These are phyloP conservation scores for Paecilomyces variotii DNA, from an alignment of 2,329 filamentous ascomycete species.

Conservation along the genomic window DNA sequence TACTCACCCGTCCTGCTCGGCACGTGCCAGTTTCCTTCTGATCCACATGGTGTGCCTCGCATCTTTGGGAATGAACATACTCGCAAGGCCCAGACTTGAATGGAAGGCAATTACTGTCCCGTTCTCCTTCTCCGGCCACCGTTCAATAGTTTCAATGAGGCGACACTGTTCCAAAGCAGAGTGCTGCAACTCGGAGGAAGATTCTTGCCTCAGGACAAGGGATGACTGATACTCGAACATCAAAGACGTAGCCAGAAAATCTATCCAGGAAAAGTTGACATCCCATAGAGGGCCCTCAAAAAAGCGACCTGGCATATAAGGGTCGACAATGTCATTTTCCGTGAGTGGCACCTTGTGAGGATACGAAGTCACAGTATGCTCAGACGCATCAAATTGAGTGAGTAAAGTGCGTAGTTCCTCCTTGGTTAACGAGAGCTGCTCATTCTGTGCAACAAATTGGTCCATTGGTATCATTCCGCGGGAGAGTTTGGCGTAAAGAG, in stretches of 20 bases:
- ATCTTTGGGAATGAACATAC: slow-evolving; percentile 73
- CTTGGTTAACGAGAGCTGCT: slow-evolving; percentile 40
- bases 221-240: slow-evolving; percentile 73
- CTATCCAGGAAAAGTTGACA: slow-evolving; percentile 65
- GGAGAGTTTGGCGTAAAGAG: slow-evolving; percentile 62
- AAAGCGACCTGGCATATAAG: slow-evolving; percentile 61
- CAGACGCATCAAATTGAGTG: slow-evolving; percentile 55
- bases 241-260: slow-evolving; percentile 69
- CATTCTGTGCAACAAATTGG: slow-evolving; percentile 57
- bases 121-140: slow-evolving; percentile 60
- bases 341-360: slow-evolving; percentile 45
- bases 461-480: slow-evolving; percentile 57
- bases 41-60: slow-evolving; percentile 67
- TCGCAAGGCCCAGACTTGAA: slow-evolving; percentile 65
- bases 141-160: slow-evolving; percentile 69
- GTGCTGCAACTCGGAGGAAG: slow-evolving; percentile 47
- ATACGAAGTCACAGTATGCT: slow-evolving; percentile 58
- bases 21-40: slow-evolving; percentile 65
- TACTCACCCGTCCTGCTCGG: slow-evolving; percentile 72
- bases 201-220: slow-evolving; percentile 45
- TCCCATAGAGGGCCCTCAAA: slow-evolving; percentile 64
- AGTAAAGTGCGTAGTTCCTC: slow-evolving; percentile 43
- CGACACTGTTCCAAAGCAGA: slow-evolving; percentile 66
- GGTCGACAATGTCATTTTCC: slow-evolving; percentile 63
- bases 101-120: slow-evolving; percentile 68